Conservation (phyloP, 306 rosid species). For the Carpinus fangiana region DNA sequence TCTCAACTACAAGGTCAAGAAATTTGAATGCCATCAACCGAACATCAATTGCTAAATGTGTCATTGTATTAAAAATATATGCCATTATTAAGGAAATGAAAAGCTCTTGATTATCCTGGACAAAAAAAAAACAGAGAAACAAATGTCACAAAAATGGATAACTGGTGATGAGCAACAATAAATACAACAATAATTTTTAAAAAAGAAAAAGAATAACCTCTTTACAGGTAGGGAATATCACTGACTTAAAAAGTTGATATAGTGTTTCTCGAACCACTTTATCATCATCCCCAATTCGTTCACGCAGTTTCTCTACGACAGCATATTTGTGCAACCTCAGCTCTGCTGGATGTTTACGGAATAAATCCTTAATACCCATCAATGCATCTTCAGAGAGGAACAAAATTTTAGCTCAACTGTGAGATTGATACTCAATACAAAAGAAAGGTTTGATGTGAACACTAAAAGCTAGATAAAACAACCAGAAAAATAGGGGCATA, state of each 20-base stretch:
- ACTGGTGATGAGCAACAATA: constrained; percentile 6
- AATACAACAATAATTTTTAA: background rate
- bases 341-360: constrained; percentile 65
- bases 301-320: constrained; percentile 70
- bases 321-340: constrained; percentile 64
- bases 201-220: constrained; percentile 48
- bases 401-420: constrained; percentile 14
- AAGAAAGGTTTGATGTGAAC: constrained; percentile 14
- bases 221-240: constrained; percentile 70
- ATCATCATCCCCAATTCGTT: constrained; percentile 80
- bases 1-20: constrained; percentile 70
- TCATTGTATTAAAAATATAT: constrained; percentile 87
- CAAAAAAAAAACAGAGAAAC: constrained; percentile 13
- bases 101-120: constrained; percentile 77
- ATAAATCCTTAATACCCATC: constrained; percentile 77
- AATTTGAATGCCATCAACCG: constrained; percentile 82
- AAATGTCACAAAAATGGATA: constrained; percentile 25
- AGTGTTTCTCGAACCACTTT: constrained; percentile 68
- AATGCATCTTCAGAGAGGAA: constrained; percentile 58
- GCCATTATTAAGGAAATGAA: constrained; percentile 67
- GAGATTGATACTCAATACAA: constrained; percentile 8
- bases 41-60: constrained; percentile 64
- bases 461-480: background rate
- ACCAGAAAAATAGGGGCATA: background rate
- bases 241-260: constrained; percentile 64